Evolutionary conservation across 1,139 yeast genomes (phyloP), one percentile per base, ranked within the genome.

Genomic region (Candida buenavistaensis): DNA sequence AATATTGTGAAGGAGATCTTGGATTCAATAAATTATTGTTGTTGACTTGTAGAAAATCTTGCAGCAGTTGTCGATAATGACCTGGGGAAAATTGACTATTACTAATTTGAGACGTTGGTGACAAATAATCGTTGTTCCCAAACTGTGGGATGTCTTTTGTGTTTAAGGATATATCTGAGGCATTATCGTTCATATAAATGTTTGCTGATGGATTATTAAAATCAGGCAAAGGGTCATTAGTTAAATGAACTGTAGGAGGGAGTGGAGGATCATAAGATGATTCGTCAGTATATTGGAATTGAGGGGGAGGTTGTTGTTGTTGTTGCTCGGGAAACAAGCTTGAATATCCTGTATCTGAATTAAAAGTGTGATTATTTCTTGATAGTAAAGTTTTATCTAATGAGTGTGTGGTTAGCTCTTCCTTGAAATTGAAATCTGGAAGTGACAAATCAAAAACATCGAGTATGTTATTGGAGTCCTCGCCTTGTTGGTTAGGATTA

Each of bases 401-500:
- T 10, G 28, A 26, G 23, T 30, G 26, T 4, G 24, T 21, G 14
- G 28, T 12, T 10, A 26, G 8, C 9, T 7, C 26, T 12, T 26
- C 17, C n/a, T 26, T 33, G 12, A 33, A 26, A 14, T 16, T 29
- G n/a, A 42, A 38, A n/a, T 40, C 17, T 4, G 47, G 48, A 5
- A 50, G 50, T n/a, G 52, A 44, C 24, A 47, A 36, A 17, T 44
- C 39, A 28, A 60, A 43, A 9, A 54, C 47, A 31, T 59, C 61
- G 44, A 47, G 55, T 14, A 57, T 6, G 36, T 25, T 54, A 57
- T 17, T 17, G 19, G 59, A 59, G 16, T 58, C 62, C n/a, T 53
- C 62, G 23, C 44, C 36, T 37, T 33, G 24, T 2, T 21, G 9
- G 19, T 32, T 17, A 14, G 24, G 23, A 23, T 32, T 17, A 9